These are phyloP conservation scores for Melocanna baccifera DNA, from an alignment of 176 grass and related monocot species.

Conservation along the genomic window DNA sequence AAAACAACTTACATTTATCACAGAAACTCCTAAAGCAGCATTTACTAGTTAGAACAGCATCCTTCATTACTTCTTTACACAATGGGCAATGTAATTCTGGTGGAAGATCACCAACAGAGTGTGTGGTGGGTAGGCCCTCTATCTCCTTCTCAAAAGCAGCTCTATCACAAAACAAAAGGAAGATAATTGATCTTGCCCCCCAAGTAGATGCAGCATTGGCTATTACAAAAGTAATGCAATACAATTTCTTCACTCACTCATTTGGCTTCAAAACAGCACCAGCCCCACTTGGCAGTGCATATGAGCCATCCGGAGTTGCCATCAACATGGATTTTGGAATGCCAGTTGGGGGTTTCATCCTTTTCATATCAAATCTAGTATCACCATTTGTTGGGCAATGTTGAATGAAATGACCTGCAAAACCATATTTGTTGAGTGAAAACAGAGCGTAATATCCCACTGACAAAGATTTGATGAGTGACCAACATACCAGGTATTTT, in stretches of 20 bases:
- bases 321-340: slow-evolving; percentile 99
- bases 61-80: slow-evolving; percentile 99
- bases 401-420: slow-evolving; percentile 94
- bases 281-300: slow-evolving; percentile 84
- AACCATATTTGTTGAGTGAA: slow-evolving; percentile 14
- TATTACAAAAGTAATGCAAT: not conserved
- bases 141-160: slow-evolving; percentile 99
- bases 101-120: slow-evolving; percentile 70
- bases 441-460: slow-evolving; percentile 9
- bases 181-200: not conserved
- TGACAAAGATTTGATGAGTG: slow-evolving; percentile 3
- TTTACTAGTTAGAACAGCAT: slow-evolving; percentile 98
- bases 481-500: slow-evolving; percentile 84
- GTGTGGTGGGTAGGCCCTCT: slow-evolving; percentile 80
- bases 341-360: slow-evolving; percentile 95
- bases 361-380: slow-evolving; percentile 73
- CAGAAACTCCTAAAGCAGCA: slow-evolving; percentile 99
- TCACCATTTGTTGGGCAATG: slow-evolving; percentile 98
- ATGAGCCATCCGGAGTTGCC: slow-evolving; percentile 90
- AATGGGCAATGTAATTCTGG: slow-evolving; percentile 79
- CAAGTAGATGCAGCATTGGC: not conserved
- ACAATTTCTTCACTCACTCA: slow-evolving; percentile 56
- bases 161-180: slow-evolving; percentile 47
- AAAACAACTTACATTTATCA: slow-evolving; percentile 80
- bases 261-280: slow-evolving; percentile 97